Percentiles rank a stretch among this genome's conserved stretches.
Conservation (phyloP, 2,329 filamentous ascomycete genomes). For the Fusarium buxicola region DNA sequence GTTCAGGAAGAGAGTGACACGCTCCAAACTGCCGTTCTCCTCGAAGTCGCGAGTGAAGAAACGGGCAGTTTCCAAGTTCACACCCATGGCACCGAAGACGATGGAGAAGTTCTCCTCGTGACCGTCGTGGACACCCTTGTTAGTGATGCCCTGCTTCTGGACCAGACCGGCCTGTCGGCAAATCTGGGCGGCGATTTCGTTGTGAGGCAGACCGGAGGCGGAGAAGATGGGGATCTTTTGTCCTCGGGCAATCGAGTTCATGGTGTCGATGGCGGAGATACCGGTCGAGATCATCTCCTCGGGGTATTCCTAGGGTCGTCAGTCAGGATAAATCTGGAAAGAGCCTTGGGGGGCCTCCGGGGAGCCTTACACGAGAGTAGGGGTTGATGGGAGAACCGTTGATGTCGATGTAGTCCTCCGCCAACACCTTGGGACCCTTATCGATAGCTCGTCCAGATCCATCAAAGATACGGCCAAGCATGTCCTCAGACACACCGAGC, state of each 20-base stretch:
- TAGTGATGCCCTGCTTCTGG: slow-evolving; percentile 78
- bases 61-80: slow-evolving; percentile 97
- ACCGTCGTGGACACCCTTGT: slow-evolving; percentile 94
- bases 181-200: slow-evolving; percentile 99
- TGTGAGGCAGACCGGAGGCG: slow-evolving; percentile 96
- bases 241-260: slow-evolving; percentile 97
- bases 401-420: slow-evolving; percentile 98
- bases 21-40: slow-evolving; percentile 98
- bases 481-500: slow-evolving; percentile 98
- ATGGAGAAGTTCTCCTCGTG: slow-evolving; percentile 99
- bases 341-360: background rate
- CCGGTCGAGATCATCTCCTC: slow-evolving; percentile 99
- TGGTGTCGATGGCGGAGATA: slow-evolving; percentile 98
- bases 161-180: slow-evolving; percentile 97
- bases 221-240: slow-evolving; percentile 99
- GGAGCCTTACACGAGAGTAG: slow-evolving; percentile 82
- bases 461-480: slow-evolving; percentile 99
- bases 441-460: slow-evolving; percentile 98
- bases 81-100: slow-evolving; percentile 99
- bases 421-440: slow-evolving; percentile 97
- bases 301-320: slow-evolving; percentile 80
- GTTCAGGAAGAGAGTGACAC: slow-evolving; percentile 97
- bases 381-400: slow-evolving; percentile 99
- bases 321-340: slow-evolving; percentile 15
- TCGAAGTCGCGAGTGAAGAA: slow-evolving; percentile 99